These are phyloP conservation scores for Kurtzmaniella fragi DNA, from an alignment of 805 yeast species.

Conservation along the genomic window DNA sequence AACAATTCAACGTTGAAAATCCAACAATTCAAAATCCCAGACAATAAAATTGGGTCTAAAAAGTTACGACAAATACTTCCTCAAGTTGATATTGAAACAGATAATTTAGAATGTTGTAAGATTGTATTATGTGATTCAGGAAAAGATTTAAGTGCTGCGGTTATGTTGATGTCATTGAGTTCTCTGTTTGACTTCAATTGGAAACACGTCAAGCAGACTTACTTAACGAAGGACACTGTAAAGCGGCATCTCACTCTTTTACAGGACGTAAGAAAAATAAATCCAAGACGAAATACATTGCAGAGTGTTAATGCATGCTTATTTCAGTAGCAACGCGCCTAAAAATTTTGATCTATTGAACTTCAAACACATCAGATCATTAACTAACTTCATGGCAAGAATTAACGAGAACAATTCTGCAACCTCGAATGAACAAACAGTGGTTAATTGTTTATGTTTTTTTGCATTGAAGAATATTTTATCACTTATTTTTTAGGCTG, in stretches of 20 bases:
- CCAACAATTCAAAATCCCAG: constrained; percentile 15
- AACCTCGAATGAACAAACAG: too few relatives aligned
- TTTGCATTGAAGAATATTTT: too few relatives aligned
- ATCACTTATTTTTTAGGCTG: too few relatives aligned
- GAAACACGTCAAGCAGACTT: constrained; percentile 15
- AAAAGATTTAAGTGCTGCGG: constrained; percentile 60
- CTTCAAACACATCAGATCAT: too few relatives aligned
- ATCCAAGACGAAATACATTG: constrained; percentile 75
- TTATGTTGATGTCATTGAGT: constrained; percentile 50
- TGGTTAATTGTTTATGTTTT: too few relatives aligned
- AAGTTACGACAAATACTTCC: constrained; percentile 43
- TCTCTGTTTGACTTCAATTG: constrained; percentile 41
- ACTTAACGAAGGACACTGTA: constrained; percentile 46
- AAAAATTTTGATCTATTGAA: too few relatives aligned
- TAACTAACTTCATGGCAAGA: too few relatives aligned
- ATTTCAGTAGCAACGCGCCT: constrained; percentile 17
- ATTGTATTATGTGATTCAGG: constrained; percentile 61
- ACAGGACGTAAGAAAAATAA: constrained; percentile 44
- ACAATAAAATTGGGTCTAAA: constrained; percentile 64
- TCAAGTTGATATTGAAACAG: constrained; percentile 3
- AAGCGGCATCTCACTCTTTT: constrained; percentile 52
- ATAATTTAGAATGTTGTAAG: constrained; percentile 12
- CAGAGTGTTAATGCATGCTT: constrained; percentile 62
- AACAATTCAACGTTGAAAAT: constrained; percentile 4
- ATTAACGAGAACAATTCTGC: too few relatives aligned